phyloP scores from a whole-genome alignment of 345 rosid species.

The Moringa oleifera region DNA sequence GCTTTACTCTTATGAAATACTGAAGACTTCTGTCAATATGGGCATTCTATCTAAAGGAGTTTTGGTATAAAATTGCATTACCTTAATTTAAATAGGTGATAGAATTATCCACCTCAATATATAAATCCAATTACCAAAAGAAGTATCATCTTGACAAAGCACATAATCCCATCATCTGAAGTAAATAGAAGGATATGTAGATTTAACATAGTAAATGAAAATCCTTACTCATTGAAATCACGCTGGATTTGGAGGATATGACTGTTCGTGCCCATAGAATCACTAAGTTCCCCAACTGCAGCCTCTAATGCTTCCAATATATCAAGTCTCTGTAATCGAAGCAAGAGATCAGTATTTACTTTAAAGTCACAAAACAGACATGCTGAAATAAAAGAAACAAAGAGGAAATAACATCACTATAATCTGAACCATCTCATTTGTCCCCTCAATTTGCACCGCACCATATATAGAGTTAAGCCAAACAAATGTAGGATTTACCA shows the following conservation, averaged over 20 bases:
- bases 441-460: background rate
- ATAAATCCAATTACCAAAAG: background rate
- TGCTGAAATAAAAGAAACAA: too few species aligned
- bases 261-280: conserved; percentile 27
- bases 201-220: background rate
- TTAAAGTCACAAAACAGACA: background rate
- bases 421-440: background rate
- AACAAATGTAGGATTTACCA: conserved; percentile 36
- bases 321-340: conserved; percentile 56
- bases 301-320: conserved; percentile 75
- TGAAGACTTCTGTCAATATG: background rate
- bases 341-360: conserved; percentile 12
- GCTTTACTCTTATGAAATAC: background rate
- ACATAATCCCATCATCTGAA: background rate
- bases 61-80: background rate
- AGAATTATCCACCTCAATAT: background rate
- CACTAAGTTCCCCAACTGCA: conserved; percentile 38
- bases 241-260: conserved; percentile 51
- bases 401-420: background rate
- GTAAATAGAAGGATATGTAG: too few species aligned
- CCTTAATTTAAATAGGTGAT: background rate
- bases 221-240: conserved; percentile 84
- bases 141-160: background rate
- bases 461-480: too few species aligned
- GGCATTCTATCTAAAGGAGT: background rate